Conservation (phyloP, 148 eudicot species). For the Rhododendron williamsianum region DNA sequence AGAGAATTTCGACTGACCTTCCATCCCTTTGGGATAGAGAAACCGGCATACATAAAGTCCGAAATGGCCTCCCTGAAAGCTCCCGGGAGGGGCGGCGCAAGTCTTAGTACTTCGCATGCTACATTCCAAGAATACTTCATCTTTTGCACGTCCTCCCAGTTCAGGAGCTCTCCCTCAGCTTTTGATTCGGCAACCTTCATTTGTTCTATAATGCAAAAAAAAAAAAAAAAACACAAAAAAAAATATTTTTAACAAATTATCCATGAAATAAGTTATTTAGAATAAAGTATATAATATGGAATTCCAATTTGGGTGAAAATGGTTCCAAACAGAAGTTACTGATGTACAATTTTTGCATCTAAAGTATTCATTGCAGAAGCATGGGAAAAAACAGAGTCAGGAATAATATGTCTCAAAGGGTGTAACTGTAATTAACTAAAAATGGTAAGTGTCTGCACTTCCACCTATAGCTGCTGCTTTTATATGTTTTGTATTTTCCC, state of each 20-base stretch:
- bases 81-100: not conserved
- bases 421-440: not conserved
- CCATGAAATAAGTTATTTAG: not conserved
- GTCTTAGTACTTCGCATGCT: not conserved
- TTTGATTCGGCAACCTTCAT: not conserved
- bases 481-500: too few species aligned
- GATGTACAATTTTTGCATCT: not conserved
- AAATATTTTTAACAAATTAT: not conserved
- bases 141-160: constrained; percentile 1
- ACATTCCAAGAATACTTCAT: not conserved
- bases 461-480: too few species aligned
- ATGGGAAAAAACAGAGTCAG: not conserved
- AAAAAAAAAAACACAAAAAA: too few species aligned
- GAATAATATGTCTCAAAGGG: not conserved
- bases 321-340: not conserved
- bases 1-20: not conserved
- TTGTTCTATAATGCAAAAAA: not conserved
- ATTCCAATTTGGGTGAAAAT: not conserved
- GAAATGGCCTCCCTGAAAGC: constrained; percentile 3
- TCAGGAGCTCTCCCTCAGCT: not conserved
- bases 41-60: not conserved
- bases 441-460: not conserved
- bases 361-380: too few species aligned
- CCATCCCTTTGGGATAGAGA: not conserved
- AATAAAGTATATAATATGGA: not conserved